Evolutionary conservation across 139 green algal species (phyloP).

Genomic region (Volvox reticuliferus): DNA sequence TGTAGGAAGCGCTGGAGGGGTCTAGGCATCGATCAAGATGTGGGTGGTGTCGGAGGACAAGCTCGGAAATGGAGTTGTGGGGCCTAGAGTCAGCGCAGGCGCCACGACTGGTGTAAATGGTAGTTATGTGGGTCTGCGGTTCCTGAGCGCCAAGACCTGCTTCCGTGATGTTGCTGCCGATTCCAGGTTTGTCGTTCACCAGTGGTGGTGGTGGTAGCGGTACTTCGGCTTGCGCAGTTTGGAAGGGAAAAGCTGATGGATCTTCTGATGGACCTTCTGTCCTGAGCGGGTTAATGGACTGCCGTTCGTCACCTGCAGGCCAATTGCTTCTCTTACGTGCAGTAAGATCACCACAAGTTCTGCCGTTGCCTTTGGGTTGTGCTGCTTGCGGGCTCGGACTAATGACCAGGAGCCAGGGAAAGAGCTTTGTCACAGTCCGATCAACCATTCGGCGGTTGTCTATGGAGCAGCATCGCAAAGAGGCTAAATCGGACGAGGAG

Average conservation of each 20-base stretch:
- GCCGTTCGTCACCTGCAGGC: too few relatives aligned
- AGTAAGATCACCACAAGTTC: too few relatives aligned
- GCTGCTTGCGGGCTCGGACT: not conserved
- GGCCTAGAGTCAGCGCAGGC: not conserved
- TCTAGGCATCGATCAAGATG: conserved; percentile 5
- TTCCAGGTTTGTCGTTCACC: not conserved
- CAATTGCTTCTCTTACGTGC: too few relatives aligned
- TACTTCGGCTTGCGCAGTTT: not conserved
- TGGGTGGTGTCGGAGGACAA: conserved; percentile 25
- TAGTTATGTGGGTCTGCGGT: too few relatives aligned
- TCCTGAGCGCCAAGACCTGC: not conserved
- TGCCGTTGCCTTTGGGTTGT: not conserved
- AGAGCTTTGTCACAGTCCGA: not conserved
- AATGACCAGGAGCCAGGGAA: not conserved
- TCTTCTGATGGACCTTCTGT: too few relatives aligned
- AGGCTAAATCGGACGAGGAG: not conserved
- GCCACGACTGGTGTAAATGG: not conserved
- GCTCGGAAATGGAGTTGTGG: not conserved
- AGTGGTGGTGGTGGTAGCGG: not conserved
- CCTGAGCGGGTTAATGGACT: too few relatives aligned
- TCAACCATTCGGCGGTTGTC: conserved; percentile 14
- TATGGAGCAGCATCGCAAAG: not conserved
- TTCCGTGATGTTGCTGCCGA: not conserved
- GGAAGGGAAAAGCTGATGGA: too few relatives aligned
- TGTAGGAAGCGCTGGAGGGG: conserved; percentile 10